A percentile compares a stretch with the other conserved stretches of the same genome.
Conservation (phyloP, 139 green algal species). For the Tetradesmus obliquus region DNA sequence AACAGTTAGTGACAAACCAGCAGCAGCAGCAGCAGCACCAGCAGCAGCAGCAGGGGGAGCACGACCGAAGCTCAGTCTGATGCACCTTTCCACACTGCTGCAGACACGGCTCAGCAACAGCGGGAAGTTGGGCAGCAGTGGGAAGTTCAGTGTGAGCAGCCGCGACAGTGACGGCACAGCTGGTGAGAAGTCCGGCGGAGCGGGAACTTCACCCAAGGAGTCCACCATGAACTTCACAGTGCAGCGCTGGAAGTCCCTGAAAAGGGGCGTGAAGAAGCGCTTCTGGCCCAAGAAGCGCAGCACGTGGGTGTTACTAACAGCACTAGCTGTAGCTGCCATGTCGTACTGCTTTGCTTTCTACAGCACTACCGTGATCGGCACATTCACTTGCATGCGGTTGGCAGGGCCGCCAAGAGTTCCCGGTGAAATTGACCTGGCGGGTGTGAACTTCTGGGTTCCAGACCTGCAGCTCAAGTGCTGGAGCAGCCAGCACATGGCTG, state of each 20-base stretch:
- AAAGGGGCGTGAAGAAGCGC: not conserved
- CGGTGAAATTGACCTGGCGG: constrained; percentile 5
- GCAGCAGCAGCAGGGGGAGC: no score
- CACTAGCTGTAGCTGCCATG: not conserved
- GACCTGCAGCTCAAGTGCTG: constrained; percentile 27
- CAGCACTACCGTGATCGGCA: not conserved
- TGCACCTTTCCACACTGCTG: no score
- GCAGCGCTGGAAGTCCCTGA: not conserved
- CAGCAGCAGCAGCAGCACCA: no score
- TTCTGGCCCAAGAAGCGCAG: not conserved
- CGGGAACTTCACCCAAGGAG: not conserved
- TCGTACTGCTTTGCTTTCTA: constrained; percentile 25
- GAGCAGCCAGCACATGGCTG: not conserved
- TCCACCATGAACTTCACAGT: not conserved
- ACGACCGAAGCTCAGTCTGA: no score
- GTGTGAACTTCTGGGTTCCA: constrained; percentile 16
- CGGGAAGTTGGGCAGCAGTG: not conserved
- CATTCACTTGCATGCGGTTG: constrained; percentile 17
- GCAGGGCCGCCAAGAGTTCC: not conserved
- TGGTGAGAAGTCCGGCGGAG: not conserved
- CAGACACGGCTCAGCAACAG: not conserved
- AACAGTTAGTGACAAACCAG: no score
- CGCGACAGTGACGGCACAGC: not conserved
- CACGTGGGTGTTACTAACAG: not conserved
- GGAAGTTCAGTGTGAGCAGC: not conserved